A percentile compares a stretch with the other conserved stretches of the same genome.
Evolutionary conservation across 2,329 filamentous ascomycete species (phyloP).

Genomic region (Trichoderma sp.): DNA sequence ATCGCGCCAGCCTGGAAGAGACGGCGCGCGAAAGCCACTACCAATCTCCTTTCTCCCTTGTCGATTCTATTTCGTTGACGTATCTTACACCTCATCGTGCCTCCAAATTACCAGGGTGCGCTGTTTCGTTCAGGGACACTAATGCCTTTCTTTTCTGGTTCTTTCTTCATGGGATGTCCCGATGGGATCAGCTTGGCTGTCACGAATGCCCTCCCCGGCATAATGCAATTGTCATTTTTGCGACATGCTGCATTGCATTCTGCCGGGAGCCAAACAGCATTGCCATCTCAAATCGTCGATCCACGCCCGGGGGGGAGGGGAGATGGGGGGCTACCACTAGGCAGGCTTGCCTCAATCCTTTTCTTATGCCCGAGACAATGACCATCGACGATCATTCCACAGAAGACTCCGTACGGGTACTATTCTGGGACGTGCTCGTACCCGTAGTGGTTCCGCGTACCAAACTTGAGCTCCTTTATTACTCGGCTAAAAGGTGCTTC

Average conservation of each 20-base stretch:
- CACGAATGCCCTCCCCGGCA: background rate
- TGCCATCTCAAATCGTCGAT: background rate
- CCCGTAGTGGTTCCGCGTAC: background rate
- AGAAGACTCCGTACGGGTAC: background rate
- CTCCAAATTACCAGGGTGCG: background rate
- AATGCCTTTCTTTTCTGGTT: background rate
- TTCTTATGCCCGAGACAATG: constrained; percentile 1
- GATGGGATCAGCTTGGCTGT: background rate
- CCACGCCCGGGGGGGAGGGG: background rate
- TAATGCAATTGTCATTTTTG: constrained; percentile 13
- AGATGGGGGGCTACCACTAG: background rate
- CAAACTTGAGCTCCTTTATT: background rate
- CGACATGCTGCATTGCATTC: constrained; percentile 3
- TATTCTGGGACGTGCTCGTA: background rate
- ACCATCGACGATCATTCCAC: background rate
- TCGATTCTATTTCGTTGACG: background rate
- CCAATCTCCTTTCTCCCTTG: background rate
- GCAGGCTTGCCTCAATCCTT: background rate
- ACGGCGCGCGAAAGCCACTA: background rate
- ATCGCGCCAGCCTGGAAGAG: background rate
- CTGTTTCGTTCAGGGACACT: background rate
- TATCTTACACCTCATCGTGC: constrained; percentile 16
- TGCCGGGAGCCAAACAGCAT: background rate
- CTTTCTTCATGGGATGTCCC: background rate
- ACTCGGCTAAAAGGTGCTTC: background rate